phyloP scores from a whole-genome alignment of 306 rosid species.

The Cucumis sativus region DNA sequence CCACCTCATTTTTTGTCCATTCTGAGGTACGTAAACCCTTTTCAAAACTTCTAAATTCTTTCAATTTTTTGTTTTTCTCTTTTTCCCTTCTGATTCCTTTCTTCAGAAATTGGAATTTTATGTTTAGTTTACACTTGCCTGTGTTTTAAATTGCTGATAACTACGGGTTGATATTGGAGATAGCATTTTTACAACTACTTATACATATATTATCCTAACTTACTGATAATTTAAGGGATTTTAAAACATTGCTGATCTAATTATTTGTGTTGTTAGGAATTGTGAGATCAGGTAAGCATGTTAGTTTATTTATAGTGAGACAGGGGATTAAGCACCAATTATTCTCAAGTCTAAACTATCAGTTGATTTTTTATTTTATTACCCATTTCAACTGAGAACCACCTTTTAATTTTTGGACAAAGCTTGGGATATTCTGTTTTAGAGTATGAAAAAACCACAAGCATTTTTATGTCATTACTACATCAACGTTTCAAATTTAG shows the following conservation, averaged over 20 bases:
- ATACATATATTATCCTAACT: constrained; percentile 1
- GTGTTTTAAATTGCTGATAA: constrained; percentile 27
- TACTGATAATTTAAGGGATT: neutral
- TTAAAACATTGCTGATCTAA: neutral
- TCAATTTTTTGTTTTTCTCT: no score
- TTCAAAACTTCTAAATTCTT: no score
- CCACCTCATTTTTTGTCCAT: neutral
- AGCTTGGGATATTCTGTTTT: neutral
- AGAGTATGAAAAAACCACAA: neutral
- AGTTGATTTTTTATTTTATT: neutral
- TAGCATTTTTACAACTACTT: constrained; percentile 45
- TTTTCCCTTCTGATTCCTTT: no score
- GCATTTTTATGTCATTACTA: neutral
- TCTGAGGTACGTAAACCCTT: neutral
- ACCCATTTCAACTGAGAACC: neutral
- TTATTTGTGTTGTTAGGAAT: neutral
- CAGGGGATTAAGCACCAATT: neutral
- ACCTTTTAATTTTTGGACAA: neutral
- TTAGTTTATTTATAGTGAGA: neutral
- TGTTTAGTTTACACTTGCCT: constrained; percentile 23
- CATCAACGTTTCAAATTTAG: neutral
- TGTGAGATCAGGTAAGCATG: neutral
- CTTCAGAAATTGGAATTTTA: neutral
- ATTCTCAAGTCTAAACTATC: neutral
- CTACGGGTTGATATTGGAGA: constrained; percentile 13